Conservation (phyloP, 352 stramenopile genomes). For the Pythium rhizo-oryzae region DNA sequence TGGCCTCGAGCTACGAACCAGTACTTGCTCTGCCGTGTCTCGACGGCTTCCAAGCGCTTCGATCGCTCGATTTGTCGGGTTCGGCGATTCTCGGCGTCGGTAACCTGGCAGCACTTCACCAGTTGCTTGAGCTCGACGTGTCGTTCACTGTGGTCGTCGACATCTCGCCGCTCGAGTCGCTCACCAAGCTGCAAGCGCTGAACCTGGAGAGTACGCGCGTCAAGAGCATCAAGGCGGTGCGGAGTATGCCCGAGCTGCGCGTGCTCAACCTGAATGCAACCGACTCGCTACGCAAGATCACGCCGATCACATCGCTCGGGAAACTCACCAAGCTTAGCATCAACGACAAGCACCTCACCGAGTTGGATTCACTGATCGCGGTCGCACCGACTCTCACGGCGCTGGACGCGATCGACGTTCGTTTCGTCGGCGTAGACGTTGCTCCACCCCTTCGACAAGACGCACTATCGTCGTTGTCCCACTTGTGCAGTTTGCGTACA, state of each 20-base stretch:
- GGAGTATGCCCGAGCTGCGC: conserved; percentile 17
- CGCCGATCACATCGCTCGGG: conserved; percentile 7
- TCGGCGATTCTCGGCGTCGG: conserved; percentile 21
- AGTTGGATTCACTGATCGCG: conserved; percentile 12
- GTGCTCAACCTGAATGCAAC: conserved; percentile 23
- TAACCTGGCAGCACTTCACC: conserved; percentile 2
- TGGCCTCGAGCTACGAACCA: conserved; percentile 13
- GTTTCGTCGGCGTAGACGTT: conserved; percentile 3
- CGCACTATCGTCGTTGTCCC: not conserved
- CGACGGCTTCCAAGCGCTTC: conserved; percentile 1
- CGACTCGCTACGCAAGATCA: conserved; percentile 1
- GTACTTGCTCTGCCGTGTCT: conserved; percentile 1
- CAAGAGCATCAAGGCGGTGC: conserved; percentile 20
- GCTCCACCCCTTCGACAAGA: not conserved
- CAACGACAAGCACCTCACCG: conserved; percentile 22
- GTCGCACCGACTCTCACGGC: conserved; percentile 9
- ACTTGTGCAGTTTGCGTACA: conserved; percentile 6
- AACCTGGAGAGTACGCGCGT: conserved; percentile 23
- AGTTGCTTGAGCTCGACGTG: conserved; percentile 12
- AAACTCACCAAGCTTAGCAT: conserved; percentile 21
- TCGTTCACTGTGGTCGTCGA: conserved; percentile 23
- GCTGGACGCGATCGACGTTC: conserved; percentile 21
- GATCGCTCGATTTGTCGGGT: conserved; percentile 19
- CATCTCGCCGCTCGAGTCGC: conserved; percentile 12
- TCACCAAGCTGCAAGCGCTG: conserved; percentile 16